phyloP scores from a whole-genome alignment of 441 rosid genomes.

The Gossypium aridum region DNA sequence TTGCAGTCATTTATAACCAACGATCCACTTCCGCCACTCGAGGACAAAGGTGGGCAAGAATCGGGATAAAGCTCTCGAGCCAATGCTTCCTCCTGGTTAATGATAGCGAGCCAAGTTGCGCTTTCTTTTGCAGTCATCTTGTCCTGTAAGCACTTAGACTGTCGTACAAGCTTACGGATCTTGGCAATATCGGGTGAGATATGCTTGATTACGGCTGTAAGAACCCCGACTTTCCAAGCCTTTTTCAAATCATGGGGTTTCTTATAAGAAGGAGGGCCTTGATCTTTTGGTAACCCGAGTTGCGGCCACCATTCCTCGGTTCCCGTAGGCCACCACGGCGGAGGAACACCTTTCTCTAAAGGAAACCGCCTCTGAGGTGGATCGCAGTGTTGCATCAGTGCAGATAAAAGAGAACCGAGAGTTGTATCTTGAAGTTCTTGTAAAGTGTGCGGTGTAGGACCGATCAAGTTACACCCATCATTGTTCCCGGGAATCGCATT shows the following conservation, averaged over 20 bases:
- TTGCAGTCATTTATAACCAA: slow-evolving; percentile 55
- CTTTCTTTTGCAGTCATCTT: slow-evolving; percentile 93
- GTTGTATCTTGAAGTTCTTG: no score
- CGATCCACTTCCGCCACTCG: slow-evolving; percentile 49
- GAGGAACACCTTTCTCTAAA: slow-evolving; percentile 45
- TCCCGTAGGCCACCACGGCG: slow-evolving; percentile 96
- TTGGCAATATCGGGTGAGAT: slow-evolving; percentile 66
- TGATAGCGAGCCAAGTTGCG: slow-evolving; percentile 56
- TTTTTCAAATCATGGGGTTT: slow-evolving; percentile 36
- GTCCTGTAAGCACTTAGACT: slow-evolving; percentile 81
- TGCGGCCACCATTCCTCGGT: slow-evolving; percentile 85
- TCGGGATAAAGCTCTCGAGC: slow-evolving; percentile 36
- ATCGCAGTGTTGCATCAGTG: no score
- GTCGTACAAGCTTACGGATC: slow-evolving; percentile 69
- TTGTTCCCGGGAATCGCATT: slow-evolving; percentile 36
- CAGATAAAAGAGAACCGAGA: no score
- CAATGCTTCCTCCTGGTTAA: slow-evolving; percentile 35
- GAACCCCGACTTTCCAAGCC: slow-evolving; percentile 81
- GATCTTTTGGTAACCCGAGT: slow-evolving; percentile 51
- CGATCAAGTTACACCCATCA: slow-evolving; percentile 33
- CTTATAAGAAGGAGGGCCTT: slow-evolving; percentile 83
- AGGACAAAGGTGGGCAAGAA: slow-evolving; percentile 35
- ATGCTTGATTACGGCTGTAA: slow-evolving; percentile 78
- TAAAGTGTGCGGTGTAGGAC: slow-evolving; percentile 44
- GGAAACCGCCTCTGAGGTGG: no score